A percentile compares a stretch with the other conserved stretches of the same genome.
Conservation (phyloP, 2,329 filamentous ascomycete species). For the Fusarium humuli region DNA sequence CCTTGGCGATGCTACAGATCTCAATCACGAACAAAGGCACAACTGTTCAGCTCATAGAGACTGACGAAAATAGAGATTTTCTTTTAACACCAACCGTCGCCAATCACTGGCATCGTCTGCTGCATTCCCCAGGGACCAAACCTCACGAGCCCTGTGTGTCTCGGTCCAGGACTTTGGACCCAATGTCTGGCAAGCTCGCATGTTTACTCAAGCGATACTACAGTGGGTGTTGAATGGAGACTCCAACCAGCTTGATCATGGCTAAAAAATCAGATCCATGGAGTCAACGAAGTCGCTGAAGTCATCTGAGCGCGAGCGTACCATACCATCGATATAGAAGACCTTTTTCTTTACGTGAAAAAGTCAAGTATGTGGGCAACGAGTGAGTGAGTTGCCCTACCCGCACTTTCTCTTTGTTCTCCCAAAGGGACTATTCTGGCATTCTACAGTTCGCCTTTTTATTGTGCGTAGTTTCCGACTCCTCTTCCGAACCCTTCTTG, state of each 20-base stretch:
- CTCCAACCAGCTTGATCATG: conserved; percentile 27
- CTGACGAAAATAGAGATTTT: conserved; percentile 9
- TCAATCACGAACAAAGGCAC: conserved; percentile 14
- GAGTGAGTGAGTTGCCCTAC: neutral
- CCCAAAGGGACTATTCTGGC: conserved; percentile 8
- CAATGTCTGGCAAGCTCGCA: conserved; percentile 30
- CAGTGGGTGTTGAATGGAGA: conserved; percentile 11
- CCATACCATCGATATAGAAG: conserved; percentile 27
- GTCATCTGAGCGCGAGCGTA: conserved; percentile 17
- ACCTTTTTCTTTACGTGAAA: neutral
- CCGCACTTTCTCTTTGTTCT: conserved; percentile 25
- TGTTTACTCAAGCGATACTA: conserved; percentile 16
- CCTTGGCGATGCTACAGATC: conserved; percentile 31
- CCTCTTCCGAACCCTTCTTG: conserved; percentile 22
- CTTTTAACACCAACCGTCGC: conserved; percentile 22
- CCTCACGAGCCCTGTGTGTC: conserved; percentile 32
- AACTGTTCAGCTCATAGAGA: conserved; percentile 3
- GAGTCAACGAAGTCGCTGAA: conserved; percentile 5
- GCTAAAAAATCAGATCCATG: conserved; percentile 11
- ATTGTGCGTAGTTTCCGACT: neutral
- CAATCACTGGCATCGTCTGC: conserved; percentile 23
- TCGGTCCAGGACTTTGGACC: conserved; percentile 36
- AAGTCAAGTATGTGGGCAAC: conserved; percentile 16
- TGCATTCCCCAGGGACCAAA: conserved; percentile 38
- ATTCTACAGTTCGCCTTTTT: conserved; percentile 4